Evolutionary conservation across 2,329 filamentous ascomycete genomes (phyloP), one percentile per base, ranked within the genome.

Genomic region (Lachnellula cervina): DNA sequence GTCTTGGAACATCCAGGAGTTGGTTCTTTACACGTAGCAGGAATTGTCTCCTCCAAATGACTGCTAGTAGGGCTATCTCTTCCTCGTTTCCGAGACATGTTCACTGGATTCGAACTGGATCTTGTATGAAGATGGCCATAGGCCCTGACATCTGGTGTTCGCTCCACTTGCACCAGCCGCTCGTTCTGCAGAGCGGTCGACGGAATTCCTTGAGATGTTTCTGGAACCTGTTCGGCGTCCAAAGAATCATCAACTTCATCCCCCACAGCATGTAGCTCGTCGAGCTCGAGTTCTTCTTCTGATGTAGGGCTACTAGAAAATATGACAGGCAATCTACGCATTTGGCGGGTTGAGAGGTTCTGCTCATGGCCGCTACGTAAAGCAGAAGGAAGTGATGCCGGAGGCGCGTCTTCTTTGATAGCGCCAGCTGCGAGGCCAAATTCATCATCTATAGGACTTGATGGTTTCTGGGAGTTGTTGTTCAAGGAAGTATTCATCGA

Each of bases 271-370:
- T 63, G 56, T 25, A 66, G 59, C 8, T 60, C 42, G 34, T 49
- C 63, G 32, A 68, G 14, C 16, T 66, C 61, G 16, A 69, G 32
- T 14, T 68, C 66, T 0, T 65, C 59, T 47, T 68, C 66, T 13
- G 59, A 52, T 17, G 23, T 47, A 16, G 51, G 50, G 25, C 54
- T 56, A 37, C 55, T 61, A 7, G 49, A 52, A 45, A 21, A 25
- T 5, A 52, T 8, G 5, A 38, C 16, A 2, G 45, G 25, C 4
- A 40, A 16, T 32, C 44, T n/a, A 49, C 21, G 35, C 6, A 9
- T 21, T 16, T 28, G 23, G 25, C 9, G 8, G 35, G 32, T 38
- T 21, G 17, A 21, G 25, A 42, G 21, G 2, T 23, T 21, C 32
- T 19, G 25, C 25, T n/a, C 49, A 50, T 23, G 52, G 59, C 17